Conservation (phyloP, 352 stramenopile species). For the Pythium rishiriense region DNA sequence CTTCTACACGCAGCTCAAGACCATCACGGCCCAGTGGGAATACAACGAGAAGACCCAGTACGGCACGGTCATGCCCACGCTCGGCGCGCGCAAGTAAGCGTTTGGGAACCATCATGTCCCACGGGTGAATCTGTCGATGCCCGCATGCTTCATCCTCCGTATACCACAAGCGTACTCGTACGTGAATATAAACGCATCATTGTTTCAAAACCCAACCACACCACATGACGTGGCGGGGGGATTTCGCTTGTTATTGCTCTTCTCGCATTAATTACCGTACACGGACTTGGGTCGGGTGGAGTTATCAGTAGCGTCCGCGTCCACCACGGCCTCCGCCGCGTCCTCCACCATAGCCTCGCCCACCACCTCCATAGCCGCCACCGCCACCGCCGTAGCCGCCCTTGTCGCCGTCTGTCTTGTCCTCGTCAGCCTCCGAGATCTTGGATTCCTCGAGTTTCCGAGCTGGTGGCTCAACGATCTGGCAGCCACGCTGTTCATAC, state of each 20-base stretch:
- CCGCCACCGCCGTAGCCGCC: slow-evolving; percentile 25
- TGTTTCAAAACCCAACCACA: not conserved
- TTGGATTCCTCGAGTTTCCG: slow-evolving; percentile 75
- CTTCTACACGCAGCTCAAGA: slow-evolving; percentile 99
- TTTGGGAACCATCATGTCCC: no score
- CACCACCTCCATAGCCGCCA: slow-evolving; percentile 25
- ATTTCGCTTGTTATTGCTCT: not conserved
- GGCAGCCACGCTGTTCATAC: slow-evolving; percentile 64
- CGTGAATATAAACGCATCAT: slow-evolving; percentile 3
- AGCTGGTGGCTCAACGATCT: slow-evolving; percentile 53
- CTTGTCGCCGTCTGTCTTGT: slow-evolving; percentile 53
- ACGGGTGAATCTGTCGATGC: no score
- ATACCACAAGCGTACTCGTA: not conserved
- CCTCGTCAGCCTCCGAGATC: slow-evolving; percentile 61
- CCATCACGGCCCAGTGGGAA: slow-evolving; percentile 96
- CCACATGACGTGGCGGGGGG: no score
- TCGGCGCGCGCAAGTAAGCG: slow-evolving; percentile 59
- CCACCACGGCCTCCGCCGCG: slow-evolving; percentile 35
- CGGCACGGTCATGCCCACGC: slow-evolving; percentile 92
- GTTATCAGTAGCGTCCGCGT: slow-evolving; percentile 26
- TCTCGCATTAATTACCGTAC: slow-evolving; percentile 1
- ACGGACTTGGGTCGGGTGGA: not conserved
- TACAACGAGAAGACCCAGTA: slow-evolving; percentile 90
- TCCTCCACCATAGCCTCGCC: slow-evolving; percentile 28
- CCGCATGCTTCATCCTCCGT: no score